phyloP scores from a whole-genome alignment of 106 monocot species.

The Chionographis japonica region DNA sequence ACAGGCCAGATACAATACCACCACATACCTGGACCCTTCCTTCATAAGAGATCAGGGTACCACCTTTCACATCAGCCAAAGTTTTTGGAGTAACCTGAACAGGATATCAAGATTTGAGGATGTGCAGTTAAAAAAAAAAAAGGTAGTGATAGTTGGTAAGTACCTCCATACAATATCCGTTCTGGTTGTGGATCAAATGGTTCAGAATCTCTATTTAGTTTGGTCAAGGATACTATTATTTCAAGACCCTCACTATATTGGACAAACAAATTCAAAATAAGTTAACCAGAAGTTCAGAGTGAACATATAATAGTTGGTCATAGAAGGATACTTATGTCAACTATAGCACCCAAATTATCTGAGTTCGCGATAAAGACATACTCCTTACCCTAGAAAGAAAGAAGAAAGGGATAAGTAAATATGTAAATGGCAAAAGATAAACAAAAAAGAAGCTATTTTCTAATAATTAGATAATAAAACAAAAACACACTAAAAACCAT shows the following conservation, averaged over 20 bases:
- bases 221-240: slow-evolving; percentile 19
- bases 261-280: not conserved
- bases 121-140: not conserved
- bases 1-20: not conserved
- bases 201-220: slow-evolving; percentile 32
- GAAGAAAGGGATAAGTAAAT: not conserved
- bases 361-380: slow-evolving; percentile 48
- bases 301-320: too few species aligned
- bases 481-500: too few species aligned
- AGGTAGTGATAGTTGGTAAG: not conserved
- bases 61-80: slow-evolving; percentile 55
- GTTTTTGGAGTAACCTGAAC: slow-evolving; percentile 50
- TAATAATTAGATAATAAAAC: not conserved
- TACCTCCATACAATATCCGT: slow-evolving; percentile 54
- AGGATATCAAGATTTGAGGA: not conserved
- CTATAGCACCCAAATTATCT: slow-evolving; percentile 49
- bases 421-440: not conserved
- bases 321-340: slow-evolving; percentile 45
- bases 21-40: slow-evolving; percentile 42
- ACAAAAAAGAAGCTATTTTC: not conserved
- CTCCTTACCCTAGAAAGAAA: slow-evolving; percentile 38
- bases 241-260: not conserved
- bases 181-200: slow-evolving; percentile 44
- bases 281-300: not conserved
- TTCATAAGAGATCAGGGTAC: slow-evolving; percentile 51